Percentiles rank a stretch among this genome's conserved stretches.
phyloP scores from a whole-genome alignment of 495 filamentous ascomycete species.

The Baudoinia panamericana region DNA sequence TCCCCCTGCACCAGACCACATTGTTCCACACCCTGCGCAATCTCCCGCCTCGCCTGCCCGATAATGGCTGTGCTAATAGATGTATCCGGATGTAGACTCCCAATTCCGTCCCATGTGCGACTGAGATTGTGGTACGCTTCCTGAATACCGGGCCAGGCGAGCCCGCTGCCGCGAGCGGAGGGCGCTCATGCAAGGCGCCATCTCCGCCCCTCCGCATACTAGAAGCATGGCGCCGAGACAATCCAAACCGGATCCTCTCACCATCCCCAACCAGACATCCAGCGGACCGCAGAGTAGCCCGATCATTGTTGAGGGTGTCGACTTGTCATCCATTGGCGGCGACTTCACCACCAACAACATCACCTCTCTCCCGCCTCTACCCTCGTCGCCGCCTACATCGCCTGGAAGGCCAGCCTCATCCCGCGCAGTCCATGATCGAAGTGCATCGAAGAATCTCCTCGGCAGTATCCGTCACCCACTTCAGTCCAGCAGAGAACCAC shows the following conservation, averaged over 20 bases:
- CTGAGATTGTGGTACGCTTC: background rate
- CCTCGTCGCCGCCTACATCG: slow-evolving; percentile 11
- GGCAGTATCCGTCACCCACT: slow-evolving; percentile 3
- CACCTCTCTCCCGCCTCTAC: slow-evolving; percentile 10
- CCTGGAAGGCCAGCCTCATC: no score
- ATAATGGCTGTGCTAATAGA: background rate
- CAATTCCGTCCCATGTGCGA: slow-evolving; percentile 13
- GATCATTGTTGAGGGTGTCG: slow-evolving; percentile 14
- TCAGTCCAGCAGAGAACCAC: background rate
- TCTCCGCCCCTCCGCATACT: background rate
- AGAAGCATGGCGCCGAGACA: slow-evolving; percentile 12
- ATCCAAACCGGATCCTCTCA: slow-evolving; percentile 11
- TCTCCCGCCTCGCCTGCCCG: slow-evolving; percentile 12
- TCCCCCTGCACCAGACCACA: slow-evolving; percentile 8
- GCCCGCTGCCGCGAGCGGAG: background rate
- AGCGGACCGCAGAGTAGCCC: slow-evolving; percentile 11
- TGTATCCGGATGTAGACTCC: slow-evolving; percentile 1
- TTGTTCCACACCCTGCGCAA: slow-evolving; percentile 9
- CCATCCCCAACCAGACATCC: slow-evolving; percentile 7
- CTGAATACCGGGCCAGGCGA: background rate
- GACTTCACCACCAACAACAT: slow-evolving; percentile 2
- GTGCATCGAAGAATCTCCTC: slow-evolving; percentile 7
- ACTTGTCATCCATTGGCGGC: slow-evolving; percentile 19
- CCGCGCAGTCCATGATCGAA: slow-evolving; percentile 7
- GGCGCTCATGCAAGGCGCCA: slow-evolving; percentile 6